These are phyloP conservation scores for Cucurbitaria berberidis DNA, from an alignment of 2,329 filamentous ascomycete genomes.

Conservation along the genomic window DNA sequence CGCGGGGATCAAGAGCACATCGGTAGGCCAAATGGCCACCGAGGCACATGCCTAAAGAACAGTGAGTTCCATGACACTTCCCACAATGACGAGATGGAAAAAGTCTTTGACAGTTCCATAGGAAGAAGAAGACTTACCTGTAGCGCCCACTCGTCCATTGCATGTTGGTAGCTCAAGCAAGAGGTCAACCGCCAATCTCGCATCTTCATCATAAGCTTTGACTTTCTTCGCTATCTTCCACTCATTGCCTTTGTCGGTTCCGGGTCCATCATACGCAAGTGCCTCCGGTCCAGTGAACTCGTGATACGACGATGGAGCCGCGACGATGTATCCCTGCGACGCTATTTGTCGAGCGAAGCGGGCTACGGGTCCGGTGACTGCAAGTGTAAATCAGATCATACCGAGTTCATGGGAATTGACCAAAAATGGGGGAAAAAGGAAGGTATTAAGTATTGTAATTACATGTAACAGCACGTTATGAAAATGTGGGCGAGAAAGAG, in stretches of 20 bases:
- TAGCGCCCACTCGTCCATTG: constrained; percentile 69
- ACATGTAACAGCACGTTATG: too few species aligned
- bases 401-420: background rate
- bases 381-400: background rate
- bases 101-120: constrained; percentile 62
- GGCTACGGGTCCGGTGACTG: constrained; percentile 84
- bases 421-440: background rate
- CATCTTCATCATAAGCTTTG: constrained; percentile 76
- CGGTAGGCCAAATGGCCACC: constrained; percentile 85
- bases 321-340: constrained; percentile 91
- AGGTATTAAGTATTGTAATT: too few species aligned
- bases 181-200: constrained; percentile 51
- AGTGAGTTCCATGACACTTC: background rate
- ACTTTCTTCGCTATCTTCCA: constrained; percentile 88
- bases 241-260: constrained; percentile 85
- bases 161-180: constrained; percentile 57
- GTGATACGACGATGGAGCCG: constrained; percentile 88
- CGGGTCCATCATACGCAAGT: constrained; percentile 82
- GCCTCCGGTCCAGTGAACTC: constrained; percentile 88
- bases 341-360: constrained; percentile 92
- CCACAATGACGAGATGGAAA: background rate
- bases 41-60: constrained; percentile 72
- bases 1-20: constrained; percentile 74
- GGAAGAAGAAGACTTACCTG: constrained; percentile 22
- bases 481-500: too few species aligned